Conservation (phyloP, 176 grass and related monocot species). For the Rhynchospora pubera region DNA sequence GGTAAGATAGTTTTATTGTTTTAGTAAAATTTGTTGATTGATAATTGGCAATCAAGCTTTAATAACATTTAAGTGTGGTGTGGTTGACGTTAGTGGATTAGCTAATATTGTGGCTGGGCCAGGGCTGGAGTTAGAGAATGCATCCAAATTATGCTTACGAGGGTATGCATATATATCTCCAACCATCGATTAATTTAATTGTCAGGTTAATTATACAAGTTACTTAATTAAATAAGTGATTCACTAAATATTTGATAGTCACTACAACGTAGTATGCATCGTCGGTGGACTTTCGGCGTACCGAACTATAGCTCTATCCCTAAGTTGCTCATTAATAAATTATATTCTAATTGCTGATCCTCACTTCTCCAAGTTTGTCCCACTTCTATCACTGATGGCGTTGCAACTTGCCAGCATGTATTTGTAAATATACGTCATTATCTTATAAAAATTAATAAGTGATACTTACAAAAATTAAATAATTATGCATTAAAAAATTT, state of each 20-base stretch:
- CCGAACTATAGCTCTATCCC: slow-evolving; percentile 6
- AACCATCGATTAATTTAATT: neutral
- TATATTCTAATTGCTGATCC: no score
- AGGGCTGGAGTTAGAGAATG: neutral
- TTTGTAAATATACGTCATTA: no score
- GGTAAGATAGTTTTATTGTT: no score
- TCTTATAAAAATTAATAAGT: no score
- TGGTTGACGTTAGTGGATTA: neutral
- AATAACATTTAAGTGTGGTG: neutral
- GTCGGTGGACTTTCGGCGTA: slow-evolving; percentile 13
- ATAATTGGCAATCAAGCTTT: no score
- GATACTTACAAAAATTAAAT: no score
- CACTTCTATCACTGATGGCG: neutral
- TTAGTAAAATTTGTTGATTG: no score
- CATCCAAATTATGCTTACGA: neutral
- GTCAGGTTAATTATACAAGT: neutral
- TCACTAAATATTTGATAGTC: slow-evolving; percentile 5
- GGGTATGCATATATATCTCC: neutral
- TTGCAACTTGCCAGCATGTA: neutral
- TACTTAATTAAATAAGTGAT: neutral
- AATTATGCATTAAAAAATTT: no score
- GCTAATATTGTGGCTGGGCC: neutral
- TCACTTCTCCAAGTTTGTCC: neutral
- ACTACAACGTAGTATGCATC: neutral
- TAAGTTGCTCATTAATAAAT: neutral